These are phyloP conservation scores for Neopestalotiopsis rosae DNA, from an alignment of 2,329 filamentous ascomycete species.

Conservation along the genomic window DNA sequence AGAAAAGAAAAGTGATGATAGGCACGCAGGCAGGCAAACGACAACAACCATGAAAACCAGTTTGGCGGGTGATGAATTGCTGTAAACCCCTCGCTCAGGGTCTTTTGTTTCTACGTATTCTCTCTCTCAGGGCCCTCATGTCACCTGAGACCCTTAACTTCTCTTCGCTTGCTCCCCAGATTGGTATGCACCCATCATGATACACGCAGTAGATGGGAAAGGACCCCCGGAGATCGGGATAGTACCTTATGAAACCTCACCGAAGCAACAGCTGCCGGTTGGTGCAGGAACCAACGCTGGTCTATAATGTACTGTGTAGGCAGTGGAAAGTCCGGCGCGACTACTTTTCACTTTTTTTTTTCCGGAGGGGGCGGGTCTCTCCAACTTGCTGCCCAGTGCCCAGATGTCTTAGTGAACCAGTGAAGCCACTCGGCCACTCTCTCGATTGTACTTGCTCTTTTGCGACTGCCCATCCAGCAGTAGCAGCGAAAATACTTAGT, in stretches of 20 bases:
- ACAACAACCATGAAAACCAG: neutral
- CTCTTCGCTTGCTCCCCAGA: too few relatives aligned
- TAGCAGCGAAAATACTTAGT: too few relatives aligned
- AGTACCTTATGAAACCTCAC: conserved; percentile 9
- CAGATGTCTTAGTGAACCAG: too few relatives aligned
- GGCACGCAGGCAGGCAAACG: neutral
- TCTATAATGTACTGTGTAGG: neutral
- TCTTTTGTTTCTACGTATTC: too few relatives aligned
- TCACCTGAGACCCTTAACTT: too few relatives aligned
- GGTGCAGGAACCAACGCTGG: conserved; percentile 8
- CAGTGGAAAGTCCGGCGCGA: neutral
- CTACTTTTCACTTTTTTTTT: neutral
- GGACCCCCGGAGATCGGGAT: neutral
- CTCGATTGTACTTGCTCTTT: neutral
- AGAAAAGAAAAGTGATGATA: neutral
- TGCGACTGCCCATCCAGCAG: neutral
- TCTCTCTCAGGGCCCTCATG: too few relatives aligned
- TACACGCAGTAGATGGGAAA: neutral
- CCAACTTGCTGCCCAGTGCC: too few relatives aligned
- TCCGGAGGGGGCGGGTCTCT: neutral
- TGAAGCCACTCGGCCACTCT: too few relatives aligned
- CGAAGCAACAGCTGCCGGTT: conserved; percentile 1
- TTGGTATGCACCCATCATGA: neutral
- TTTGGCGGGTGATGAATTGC: neutral
- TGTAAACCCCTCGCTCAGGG: neutral